A percentile compares a stretch with the other conserved stretches of the same genome.
These are phyloP conservation scores for Pyrenophora tritici-repentis DNA, from an alignment of 2,329 filamentous ascomycete species.

Conservation along the genomic window DNA sequence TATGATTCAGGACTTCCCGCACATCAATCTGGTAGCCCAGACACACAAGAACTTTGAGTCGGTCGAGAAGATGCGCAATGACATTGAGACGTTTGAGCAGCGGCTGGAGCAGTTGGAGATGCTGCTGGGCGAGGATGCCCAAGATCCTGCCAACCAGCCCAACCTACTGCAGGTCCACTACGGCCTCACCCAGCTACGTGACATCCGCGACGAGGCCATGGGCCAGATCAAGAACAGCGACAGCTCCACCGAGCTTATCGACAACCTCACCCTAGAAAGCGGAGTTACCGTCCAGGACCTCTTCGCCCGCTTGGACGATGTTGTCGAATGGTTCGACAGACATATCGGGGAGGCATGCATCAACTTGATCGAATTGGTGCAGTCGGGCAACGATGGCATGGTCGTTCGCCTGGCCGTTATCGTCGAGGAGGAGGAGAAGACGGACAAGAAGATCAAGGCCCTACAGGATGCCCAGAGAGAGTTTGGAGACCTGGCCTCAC, in stretches of 20 bases:
- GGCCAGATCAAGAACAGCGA: conserved; percentile 84
- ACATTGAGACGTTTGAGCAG: conserved; percentile 84
- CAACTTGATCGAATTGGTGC: conserved; percentile 85
- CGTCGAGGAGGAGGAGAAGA: conserved; percentile 95
- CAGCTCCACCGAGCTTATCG: conserved; percentile 94
- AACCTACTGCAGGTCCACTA: conserved; percentile 90
- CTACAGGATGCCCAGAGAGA: conserved; percentile 94
- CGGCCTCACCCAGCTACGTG: conserved; percentile 86
- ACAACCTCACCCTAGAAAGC: conserved; percentile 65
- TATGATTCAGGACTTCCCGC: conserved; percentile 95
- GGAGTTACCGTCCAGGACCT: conserved; percentile 82
- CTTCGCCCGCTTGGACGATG: conserved; percentile 82
- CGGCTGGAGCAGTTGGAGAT: conserved; percentile 75
- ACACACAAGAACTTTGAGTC: conserved; percentile 96
- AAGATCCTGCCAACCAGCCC: conserved; percentile 85
- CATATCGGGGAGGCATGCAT: conserved; percentile 87
- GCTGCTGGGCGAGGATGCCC: conserved; percentile 81
- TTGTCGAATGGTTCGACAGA: conserved; percentile 94
- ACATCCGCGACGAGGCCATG: conserved; percentile 95
- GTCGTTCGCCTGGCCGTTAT: conserved; percentile 91
- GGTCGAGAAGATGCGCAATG: conserved; percentile 89
- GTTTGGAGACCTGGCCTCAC: conserved; percentile 89
- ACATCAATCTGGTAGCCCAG: conserved; percentile 88
- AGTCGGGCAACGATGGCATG: conserved; percentile 83
- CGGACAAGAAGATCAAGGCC: conserved; percentile 87